These are phyloP conservation scores for Inonotus obliquus DNA, from an alignment of 1,284 basidiomycete species.

Conservation along the genomic window DNA sequence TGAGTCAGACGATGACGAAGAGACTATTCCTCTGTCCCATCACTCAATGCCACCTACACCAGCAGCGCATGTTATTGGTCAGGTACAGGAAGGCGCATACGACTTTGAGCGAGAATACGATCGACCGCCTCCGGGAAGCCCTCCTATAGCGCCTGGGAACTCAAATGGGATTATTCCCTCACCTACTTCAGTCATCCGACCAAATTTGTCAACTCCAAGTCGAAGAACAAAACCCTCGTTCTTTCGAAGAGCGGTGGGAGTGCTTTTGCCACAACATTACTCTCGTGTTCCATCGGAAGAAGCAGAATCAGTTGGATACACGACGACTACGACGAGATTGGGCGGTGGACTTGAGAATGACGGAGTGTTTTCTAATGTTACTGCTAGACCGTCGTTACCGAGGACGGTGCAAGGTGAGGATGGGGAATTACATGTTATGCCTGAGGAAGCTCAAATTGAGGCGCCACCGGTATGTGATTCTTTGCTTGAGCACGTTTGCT, in stretches of 20 bases:
- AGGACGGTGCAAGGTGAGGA: conserved; percentile 43
- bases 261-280: conserved; percentile 74
- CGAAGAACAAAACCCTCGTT: conserved; percentile 41
- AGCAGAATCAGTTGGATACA: no score
- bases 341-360: conserved; percentile 87
- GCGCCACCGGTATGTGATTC: conserved; percentile 70
- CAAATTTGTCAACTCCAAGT: conserved; percentile 14
- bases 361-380: conserved; percentile 95
- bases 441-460: conserved; percentile 79
- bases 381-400: conserved; percentile 73
- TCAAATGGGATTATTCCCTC: conserved; percentile 70
- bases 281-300: conserved; percentile 47
- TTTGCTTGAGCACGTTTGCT: neutral
- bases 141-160: conserved; percentile 66
- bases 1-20: conserved; percentile 42
- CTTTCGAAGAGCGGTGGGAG: conserved; percentile 59
- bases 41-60: conserved; percentile 15
- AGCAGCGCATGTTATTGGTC: conserved; percentile 3
- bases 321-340: conserved; percentile 26
- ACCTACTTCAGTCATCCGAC: conserved; percentile 1
- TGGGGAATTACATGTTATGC: conserved; percentile 64
- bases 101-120: conserved; percentile 81
- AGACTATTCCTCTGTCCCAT: conserved; percentile 34
- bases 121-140: conserved; percentile 76
- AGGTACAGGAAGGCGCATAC: conserved; percentile 38